Conservation (phyloP, 441 rosid genomes). For the Pelargonium cotyledonis region DNA sequence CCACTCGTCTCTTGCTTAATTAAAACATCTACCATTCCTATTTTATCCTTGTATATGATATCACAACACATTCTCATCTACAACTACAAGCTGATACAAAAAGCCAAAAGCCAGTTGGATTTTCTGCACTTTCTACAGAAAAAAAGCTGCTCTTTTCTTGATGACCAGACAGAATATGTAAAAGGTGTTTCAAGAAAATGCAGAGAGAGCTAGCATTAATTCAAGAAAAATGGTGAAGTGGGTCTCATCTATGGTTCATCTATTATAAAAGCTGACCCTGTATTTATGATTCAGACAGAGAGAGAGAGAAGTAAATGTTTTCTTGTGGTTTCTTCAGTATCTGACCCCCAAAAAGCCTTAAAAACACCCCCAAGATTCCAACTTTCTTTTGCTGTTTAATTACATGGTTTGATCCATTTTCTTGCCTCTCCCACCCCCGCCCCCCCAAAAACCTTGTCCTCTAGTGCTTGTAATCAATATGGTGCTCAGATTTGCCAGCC, state of each 20-base stretch:
- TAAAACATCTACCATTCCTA: too few relatives aligned
- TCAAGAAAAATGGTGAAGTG: background rate
- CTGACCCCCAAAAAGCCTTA: background rate
- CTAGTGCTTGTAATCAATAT: too few relatives aligned
- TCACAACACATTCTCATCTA: too few relatives aligned
- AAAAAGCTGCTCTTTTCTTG: background rate
- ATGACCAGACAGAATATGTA: background rate
- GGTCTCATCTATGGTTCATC: background rate
- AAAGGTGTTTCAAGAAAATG: too few relatives aligned
- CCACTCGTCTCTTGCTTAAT: too few relatives aligned
- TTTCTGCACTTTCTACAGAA: background rate
- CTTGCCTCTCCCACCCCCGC: too few relatives aligned
- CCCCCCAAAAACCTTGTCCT: too few relatives aligned
- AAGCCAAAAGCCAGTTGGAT: background rate
- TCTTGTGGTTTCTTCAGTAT: background rate
- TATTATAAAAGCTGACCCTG: background rate
- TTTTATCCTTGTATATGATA: too few relatives aligned
- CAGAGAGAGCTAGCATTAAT: background rate
- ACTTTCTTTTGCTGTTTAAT: too few relatives aligned
- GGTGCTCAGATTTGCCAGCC: too few relatives aligned
- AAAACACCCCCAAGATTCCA: too few relatives aligned
- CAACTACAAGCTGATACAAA: background rate
- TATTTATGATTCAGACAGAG: background rate
- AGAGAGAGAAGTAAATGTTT: background rate
- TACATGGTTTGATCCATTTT: too few relatives aligned